A percentile compares a stretch with the other conserved stretches of the same genome.
Conservation (phyloP, 2,329 filamentous ascomycete genomes). For the Calonectria pseudoreteaudii region DNA sequence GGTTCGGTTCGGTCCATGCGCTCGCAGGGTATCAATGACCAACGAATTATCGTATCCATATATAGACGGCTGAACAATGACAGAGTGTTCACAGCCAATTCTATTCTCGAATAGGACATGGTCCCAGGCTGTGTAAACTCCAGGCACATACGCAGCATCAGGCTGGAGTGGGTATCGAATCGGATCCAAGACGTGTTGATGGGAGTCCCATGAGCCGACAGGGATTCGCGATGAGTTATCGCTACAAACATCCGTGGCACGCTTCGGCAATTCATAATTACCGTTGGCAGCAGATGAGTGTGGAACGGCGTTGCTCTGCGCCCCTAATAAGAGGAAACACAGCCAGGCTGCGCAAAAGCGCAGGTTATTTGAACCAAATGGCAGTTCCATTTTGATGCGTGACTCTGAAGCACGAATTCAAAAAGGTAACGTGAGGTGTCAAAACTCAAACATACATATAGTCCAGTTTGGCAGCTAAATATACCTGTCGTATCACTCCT, state of each 20-base stretch:
- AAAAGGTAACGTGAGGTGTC: not conserved
- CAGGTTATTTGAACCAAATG: not conserved
- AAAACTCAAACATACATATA: not conserved
- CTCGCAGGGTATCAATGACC: not conserved
- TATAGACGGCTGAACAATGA: not conserved
- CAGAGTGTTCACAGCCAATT: not conserved
- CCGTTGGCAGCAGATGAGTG: too few species aligned
- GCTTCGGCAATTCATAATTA: not conserved
- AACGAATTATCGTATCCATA: not conserved
- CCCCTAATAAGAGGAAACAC: not conserved
- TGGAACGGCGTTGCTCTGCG: not conserved
- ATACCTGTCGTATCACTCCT: not conserved
- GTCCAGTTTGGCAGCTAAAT: not conserved
- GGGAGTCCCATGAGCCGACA: not conserved
- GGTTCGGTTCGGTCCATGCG: not conserved
- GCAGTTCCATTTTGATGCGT: not conserved
- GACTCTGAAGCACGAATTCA: not conserved
- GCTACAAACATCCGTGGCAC: not conserved
- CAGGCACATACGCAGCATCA: not conserved
- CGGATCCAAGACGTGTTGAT: not conserved
- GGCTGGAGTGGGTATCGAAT: not conserved
- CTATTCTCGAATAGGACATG: not conserved
- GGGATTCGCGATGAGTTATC: not conserved
- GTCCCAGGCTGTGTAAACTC: not conserved
- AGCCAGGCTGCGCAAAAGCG: not conserved